Evolutionary conservation across 2,329 filamentous ascomycete species (phyloP).

Genomic region (Alternaria sp.): DNA sequence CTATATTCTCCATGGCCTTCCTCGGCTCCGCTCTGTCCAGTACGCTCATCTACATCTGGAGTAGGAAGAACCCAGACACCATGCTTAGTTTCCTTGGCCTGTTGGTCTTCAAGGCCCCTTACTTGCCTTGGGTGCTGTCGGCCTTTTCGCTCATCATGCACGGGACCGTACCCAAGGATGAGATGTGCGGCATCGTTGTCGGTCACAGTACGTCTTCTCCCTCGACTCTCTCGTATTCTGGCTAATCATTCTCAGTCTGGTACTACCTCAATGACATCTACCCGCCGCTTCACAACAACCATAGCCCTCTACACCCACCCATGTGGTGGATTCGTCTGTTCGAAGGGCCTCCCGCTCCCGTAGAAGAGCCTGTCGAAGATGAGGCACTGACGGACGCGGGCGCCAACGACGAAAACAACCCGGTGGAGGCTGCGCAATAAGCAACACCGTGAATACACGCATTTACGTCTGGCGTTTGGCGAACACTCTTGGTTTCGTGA

Average conservation of each 20-base stretch:
- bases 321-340: conserved; percentile 89
- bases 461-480: conserved; percentile 32
- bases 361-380: conserved; percentile 27
- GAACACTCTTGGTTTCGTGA: conserved; percentile 34
- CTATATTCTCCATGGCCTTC: conserved; percentile 89
- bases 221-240: neutral
- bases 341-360: conserved; percentile 56
- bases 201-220: conserved; percentile 68
- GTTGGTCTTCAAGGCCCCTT: conserved; percentile 90
- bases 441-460: neutral
- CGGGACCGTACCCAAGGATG: conserved; percentile 88
- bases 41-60: conserved; percentile 98
- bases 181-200: conserved; percentile 93
- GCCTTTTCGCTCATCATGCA: conserved; percentile 91
- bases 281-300: conserved; percentile 84
- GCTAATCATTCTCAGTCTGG: conserved; percentile 67
- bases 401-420: conserved; percentile 14
- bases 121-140: conserved; percentile 95
- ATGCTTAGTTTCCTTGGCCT: conserved; percentile 85
- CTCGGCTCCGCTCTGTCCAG: conserved; percentile 92
- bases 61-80: conserved; percentile 90
- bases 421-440: conserved; percentile 28
- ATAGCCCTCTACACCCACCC: conserved; percentile 86
- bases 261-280: conserved; percentile 99
- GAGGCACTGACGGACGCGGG: conserved; percentile 17